phyloP scores from a whole-genome alignment of 768 basidiomycete genomes.

The Tricholoma flavovirens region DNA sequence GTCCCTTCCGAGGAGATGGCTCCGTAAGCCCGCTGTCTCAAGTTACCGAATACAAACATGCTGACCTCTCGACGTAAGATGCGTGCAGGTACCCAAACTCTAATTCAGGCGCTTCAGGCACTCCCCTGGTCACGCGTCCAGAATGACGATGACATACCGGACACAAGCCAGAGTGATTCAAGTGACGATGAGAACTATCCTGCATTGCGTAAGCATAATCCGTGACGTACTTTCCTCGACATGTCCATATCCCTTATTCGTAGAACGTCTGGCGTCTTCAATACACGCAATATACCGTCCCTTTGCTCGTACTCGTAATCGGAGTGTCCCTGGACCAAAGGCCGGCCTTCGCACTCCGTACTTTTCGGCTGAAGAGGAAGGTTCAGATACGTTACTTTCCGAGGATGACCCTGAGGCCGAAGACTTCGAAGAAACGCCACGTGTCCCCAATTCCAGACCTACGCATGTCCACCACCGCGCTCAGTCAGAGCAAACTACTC shows the following conservation, averaged over 20 bases:
- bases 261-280: slow-evolving; percentile 64
- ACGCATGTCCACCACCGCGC: background rate
- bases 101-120: slow-evolving; percentile 85
- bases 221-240: slow-evolving; percentile 1
- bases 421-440: slow-evolving; percentile 56
- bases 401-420: slow-evolving; percentile 49
- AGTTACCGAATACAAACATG: slow-evolving; percentile 7
- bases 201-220: slow-evolving; percentile 22
- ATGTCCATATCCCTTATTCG: slow-evolving; percentile 20
- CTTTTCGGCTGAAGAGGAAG: slow-evolving; percentile 28
- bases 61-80: slow-evolving; percentile 45
- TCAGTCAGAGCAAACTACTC: slow-evolving; percentile 17
- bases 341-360: slow-evolving; percentile 14
- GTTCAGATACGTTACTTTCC: slow-evolving; percentile 28
- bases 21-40: slow-evolving; percentile 46
- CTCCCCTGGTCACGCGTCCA: slow-evolving; percentile 74
- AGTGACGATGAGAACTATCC: slow-evolving; percentile 59
- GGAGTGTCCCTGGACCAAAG: slow-evolving; percentile 21
- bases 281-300: slow-evolving; percentile 87
- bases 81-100: slow-evolving; percentile 82
- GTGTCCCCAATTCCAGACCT: slow-evolving; percentile 20
- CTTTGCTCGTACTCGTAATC: slow-evolving; percentile 57
- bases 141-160: slow-evolving; percentile 56
- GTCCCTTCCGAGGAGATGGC: slow-evolving; percentile 58
- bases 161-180: slow-evolving; percentile 46